Conservation (phyloP, 2,329 filamentous ascomycete species). For the Huntiella savannae region DNA sequence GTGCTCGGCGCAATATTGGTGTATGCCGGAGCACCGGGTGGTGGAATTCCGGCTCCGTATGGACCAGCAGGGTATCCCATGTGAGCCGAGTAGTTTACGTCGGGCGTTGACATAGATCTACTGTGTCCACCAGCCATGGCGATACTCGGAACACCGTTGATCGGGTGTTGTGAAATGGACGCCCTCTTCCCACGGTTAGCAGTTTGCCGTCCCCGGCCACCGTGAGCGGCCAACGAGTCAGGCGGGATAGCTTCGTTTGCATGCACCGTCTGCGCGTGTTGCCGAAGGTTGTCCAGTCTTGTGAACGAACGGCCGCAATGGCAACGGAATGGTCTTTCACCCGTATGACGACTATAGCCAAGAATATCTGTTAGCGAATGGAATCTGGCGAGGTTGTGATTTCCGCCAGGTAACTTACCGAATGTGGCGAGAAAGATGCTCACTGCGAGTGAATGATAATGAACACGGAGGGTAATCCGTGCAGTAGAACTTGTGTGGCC, state of each 20-base stretch:
- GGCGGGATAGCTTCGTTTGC: slow-evolving; percentile 92
- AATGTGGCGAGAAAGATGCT: slow-evolving; percentile 88
- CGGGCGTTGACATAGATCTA: slow-evolving; percentile 9
- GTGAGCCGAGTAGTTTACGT: slow-evolving; percentile 1
- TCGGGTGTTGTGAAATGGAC: slow-evolving; percentile 32
- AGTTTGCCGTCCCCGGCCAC: slow-evolving; percentile 56
- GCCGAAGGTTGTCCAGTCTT: slow-evolving; percentile 36
- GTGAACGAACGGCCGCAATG: slow-evolving; percentile 62
- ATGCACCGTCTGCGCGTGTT: slow-evolving; percentile 95
- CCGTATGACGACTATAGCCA: slow-evolving; percentile 67
- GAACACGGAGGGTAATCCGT: slow-evolving; percentile 87
- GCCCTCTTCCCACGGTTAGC: slow-evolving; percentile 36
- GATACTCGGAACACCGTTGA: slow-evolving; percentile 31
- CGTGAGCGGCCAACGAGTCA: slow-evolving; percentile 74
- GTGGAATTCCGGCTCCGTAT: neutral
- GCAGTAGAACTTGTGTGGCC: slow-evolving; percentile 90
- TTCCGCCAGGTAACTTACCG: slow-evolving; percentile 31
- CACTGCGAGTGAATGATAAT: slow-evolving; percentile 85
- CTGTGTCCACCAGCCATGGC: slow-evolving; percentile 3
- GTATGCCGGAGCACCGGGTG: neutral
- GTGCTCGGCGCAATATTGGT: neutral
- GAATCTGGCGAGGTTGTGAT: neutral
- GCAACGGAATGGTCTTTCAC: slow-evolving; percentile 89
- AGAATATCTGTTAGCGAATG: neutral
- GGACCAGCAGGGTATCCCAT: too few relatives aligned